These are phyloP conservation scores for Eimeria tenella DNA, from an alignment of 169 alveolate species.

Conservation along the genomic window DNA sequence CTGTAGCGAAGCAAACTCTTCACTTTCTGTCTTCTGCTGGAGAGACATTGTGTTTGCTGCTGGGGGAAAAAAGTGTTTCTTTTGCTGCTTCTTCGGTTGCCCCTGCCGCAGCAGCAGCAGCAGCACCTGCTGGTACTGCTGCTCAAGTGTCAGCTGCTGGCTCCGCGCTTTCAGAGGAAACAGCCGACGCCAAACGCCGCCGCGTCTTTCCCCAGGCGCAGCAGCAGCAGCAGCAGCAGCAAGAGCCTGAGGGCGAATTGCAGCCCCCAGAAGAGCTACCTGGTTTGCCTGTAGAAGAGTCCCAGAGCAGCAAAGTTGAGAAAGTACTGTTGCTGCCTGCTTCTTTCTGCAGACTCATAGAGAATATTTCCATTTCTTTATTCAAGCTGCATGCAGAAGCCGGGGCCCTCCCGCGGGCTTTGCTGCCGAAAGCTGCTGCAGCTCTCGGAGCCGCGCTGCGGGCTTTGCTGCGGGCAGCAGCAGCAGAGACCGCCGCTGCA, in stretches of 20 bases:
- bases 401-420: constrained; percentile 28
- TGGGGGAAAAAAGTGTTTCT: too few relatives aligned
- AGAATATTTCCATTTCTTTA: background rate
- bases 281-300: background rate
- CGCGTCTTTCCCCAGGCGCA: background rate
- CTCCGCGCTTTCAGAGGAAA: background rate
- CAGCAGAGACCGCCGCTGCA: constrained; percentile 11
- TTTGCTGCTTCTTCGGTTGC: background rate
- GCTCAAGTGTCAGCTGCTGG: background rate
- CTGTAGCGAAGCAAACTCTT: constrained; percentile 21
- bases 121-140: background rate
- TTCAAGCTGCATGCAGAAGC: background rate
- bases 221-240: background rate
- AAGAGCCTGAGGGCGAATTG: background rate
- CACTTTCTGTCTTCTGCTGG: constrained; percentile 41
- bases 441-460: constrained; percentile 7
- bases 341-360: background rate
- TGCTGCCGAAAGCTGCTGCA: constrained; percentile 47
- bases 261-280: too few relatives aligned
- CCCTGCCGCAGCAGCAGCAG: background rate
- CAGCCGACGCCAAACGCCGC: constrained; percentile 8
- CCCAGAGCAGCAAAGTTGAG: background rate
- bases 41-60: background rate
- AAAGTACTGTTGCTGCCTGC: background rate
- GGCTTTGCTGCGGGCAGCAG: constrained; percentile 40